These are phyloP conservation scores for Escovopsis sp. DNA, from an alignment of 2,329 filamentous ascomycete species.

Conservation along the genomic window DNA sequence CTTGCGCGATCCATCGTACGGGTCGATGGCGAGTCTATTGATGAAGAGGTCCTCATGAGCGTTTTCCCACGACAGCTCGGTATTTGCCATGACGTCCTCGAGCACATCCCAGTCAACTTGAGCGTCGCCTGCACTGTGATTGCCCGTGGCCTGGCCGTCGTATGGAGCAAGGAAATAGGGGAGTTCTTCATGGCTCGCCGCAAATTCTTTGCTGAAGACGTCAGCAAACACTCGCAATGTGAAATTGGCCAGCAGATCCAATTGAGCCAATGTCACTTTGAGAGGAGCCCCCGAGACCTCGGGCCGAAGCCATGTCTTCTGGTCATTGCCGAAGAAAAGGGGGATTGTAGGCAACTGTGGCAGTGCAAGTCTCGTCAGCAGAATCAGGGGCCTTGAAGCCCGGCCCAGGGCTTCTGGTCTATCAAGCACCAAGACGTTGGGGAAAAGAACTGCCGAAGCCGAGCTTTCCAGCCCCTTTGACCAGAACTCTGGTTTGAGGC, in stretches of 20 bases:
- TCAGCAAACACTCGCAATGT: slow-evolving; percentile 67
- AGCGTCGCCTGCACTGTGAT: background rate
- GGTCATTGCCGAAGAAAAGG: slow-evolving; percentile 54
- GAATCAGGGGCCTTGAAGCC: slow-evolving; percentile 46
- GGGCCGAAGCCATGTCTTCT: slow-evolving; percentile 42
- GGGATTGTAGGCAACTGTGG: slow-evolving; percentile 53
- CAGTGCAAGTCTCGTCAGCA: slow-evolving; percentile 54
- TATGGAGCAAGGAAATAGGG: slow-evolving; percentile 73
- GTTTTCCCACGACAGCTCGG: slow-evolving; percentile 24
- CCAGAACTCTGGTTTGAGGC: slow-evolving; percentile 68
- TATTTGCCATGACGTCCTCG: slow-evolving; percentile 18
- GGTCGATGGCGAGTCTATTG: slow-evolving; percentile 41
- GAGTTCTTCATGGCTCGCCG: slow-evolving; percentile 45
- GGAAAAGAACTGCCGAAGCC: slow-evolving; percentile 39
- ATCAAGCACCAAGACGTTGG: slow-evolving; percentile 45
- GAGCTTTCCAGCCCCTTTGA: slow-evolving; percentile 19
- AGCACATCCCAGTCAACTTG: slow-evolving; percentile 51
- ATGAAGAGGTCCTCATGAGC: slow-evolving; percentile 33
- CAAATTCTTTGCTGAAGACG: slow-evolving; percentile 78
- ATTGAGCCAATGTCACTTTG: slow-evolving; percentile 22
- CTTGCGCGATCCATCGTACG: slow-evolving; percentile 48
- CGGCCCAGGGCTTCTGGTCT: slow-evolving; percentile 41
- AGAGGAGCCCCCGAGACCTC: slow-evolving; percentile 29
- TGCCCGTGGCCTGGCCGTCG: slow-evolving; percentile 9
- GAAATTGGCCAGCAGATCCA: slow-evolving; percentile 51